Evolutionary conservation across 768 basidiomycete species (phyloP), one percentile per base, ranked within the genome.

Genomic region (Lactifluus subvellereus): DNA sequence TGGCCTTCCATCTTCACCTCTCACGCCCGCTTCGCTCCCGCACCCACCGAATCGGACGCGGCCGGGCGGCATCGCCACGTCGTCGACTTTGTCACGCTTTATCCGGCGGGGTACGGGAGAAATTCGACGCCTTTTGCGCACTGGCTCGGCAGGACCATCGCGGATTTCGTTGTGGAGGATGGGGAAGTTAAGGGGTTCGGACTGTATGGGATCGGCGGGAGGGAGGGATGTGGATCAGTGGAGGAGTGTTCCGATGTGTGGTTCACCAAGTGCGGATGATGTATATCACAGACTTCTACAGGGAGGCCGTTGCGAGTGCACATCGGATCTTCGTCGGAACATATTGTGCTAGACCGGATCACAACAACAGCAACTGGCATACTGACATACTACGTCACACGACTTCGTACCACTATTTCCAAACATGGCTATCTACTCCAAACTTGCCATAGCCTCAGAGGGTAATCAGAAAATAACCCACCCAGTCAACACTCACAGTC

Each of bases 91-190:
- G 27, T 27, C 27, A 27, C 27, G 27, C 27, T 47, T 20, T 57
- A 50, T 43, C 55, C 54, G 18, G 20, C 4, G 27, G 10, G 55
- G 49, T 55, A 59, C 27, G 53, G 53, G 14, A 35, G 47, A 35
- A 43, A 64, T n/a, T 7, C 16, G 51, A 64, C 45, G 33, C 49
- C 57, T 7, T 64, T 59, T 22, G 47, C 37, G 27, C 37, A 33
- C 11, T 50, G 16, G 20, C 11, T n/a, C 20, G 10, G 9, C 11
- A 22, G 9, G 14, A 1, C 35, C 7, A 5, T 27, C 27, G 27
- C 27, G 27, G 27, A 27, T 27, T 27, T 27, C 33, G 42, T 54
- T 22, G 38, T 54, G 45, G 33, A 38, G 11, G 9, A 54, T n/a
- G 53, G 33, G 18, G 9, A 20, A 11, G 42, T 54, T 3, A 22